These are phyloP conservation scores for Cladosporium cucumerinum DNA, from an alignment of 2,329 filamentous ascomycete species.

Conservation along the genomic window DNA sequence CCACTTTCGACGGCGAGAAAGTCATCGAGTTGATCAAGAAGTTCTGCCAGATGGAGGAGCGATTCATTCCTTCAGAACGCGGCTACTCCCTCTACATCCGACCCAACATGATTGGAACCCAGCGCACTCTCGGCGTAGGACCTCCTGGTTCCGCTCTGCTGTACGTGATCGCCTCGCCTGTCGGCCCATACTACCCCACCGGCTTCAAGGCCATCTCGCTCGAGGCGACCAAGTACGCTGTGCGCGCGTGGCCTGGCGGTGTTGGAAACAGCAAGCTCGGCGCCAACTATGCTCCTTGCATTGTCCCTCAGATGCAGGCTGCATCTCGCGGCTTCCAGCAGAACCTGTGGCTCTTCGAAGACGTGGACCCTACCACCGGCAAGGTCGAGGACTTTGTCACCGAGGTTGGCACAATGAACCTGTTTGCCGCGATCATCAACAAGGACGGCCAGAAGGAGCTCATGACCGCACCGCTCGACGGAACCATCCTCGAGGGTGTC, in stretches of 20 bases:
- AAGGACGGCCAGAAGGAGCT: slow-evolving; percentile 90
- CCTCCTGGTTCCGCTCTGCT: slow-evolving; percentile 89
- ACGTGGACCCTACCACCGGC: slow-evolving; percentile 42
- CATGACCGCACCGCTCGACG: slow-evolving; percentile 90
- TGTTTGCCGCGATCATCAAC: slow-evolving; percentile 83
- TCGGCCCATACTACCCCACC: slow-evolving; percentile 96
- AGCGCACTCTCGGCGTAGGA: slow-evolving; percentile 86
- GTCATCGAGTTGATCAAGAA: slow-evolving; percentile 78
- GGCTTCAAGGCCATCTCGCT: slow-evolving; percentile 96
- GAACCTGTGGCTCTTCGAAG: slow-evolving; percentile 95
- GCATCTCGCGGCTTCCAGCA: slow-evolving; percentile 92
- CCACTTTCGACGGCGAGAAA: slow-evolving; percentile 71
- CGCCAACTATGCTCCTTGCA: slow-evolving; percentile 98
- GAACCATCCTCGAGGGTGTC: slow-evolving; percentile 93
- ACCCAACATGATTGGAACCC: slow-evolving; percentile 95
- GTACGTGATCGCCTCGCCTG: slow-evolving; percentile 92
- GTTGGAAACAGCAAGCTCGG: slow-evolving; percentile 98
- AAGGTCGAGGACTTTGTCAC: slow-evolving; percentile 81
- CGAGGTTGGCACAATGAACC: slow-evolving; percentile 98
- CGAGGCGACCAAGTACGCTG: slow-evolving; percentile 75
- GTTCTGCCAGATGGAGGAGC: slow-evolving; percentile 75
- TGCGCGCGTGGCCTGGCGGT: slow-evolving; percentile 95
- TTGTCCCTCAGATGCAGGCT: slow-evolving; percentile 91
- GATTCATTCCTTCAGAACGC: slow-evolving; percentile 76
- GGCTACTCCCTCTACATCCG: slow-evolving; percentile 95